Percentiles rank a stretch among this genome's conserved stretches.
These are phyloP conservation scores for Suhomyces atakaporum DNA, from an alignment of 1,139 yeast species.

Conservation along the genomic window DNA sequence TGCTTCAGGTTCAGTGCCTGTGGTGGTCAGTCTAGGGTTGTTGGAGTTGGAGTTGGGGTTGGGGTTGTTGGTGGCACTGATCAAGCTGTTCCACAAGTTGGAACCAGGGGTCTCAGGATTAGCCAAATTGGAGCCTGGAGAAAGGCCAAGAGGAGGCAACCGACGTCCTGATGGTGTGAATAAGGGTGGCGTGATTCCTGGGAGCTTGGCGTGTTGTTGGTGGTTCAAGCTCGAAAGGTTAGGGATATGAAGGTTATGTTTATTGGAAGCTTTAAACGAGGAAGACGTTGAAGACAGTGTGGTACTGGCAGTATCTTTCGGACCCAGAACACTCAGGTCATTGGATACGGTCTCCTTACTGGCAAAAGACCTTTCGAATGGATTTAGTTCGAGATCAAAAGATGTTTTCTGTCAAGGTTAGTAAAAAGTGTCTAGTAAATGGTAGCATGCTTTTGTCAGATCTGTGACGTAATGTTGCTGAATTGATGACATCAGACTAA, in stretches of 20 bases:
- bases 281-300: constrained; percentile 8
- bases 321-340: constrained; percentile 6
- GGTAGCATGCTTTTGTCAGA: not conserved
- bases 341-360: constrained; percentile 34
- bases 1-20: constrained; percentile 2
- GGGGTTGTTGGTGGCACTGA: constrained; percentile 34
- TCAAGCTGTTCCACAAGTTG: constrained; percentile 48
- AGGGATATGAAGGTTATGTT: constrained; percentile 39
- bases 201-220: constrained; percentile 28
- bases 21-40: too few species aligned
- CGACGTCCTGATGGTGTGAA: constrained; percentile 64
- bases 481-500: not conserved
- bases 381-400: constrained; percentile 88
- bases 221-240: constrained; percentile 30
- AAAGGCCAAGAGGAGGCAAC: constrained; percentile 56
- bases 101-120: constrained; percentile 54
- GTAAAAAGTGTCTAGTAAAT: constrained; percentile 1
- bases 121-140: constrained; percentile 37
- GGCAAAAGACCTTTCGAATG: constrained; percentile 94
- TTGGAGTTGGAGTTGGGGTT: constrained; percentile 4
- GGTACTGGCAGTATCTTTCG: constrained; percentile 7
- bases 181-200: constrained; percentile 54
- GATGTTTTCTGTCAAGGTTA: constrained; percentile 41
- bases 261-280: constrained; percentile 32
- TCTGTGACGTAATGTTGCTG: constrained; percentile 11